Conservation (phyloP, 164 flowering plant species). For the Cinnamomum chago region DNA sequence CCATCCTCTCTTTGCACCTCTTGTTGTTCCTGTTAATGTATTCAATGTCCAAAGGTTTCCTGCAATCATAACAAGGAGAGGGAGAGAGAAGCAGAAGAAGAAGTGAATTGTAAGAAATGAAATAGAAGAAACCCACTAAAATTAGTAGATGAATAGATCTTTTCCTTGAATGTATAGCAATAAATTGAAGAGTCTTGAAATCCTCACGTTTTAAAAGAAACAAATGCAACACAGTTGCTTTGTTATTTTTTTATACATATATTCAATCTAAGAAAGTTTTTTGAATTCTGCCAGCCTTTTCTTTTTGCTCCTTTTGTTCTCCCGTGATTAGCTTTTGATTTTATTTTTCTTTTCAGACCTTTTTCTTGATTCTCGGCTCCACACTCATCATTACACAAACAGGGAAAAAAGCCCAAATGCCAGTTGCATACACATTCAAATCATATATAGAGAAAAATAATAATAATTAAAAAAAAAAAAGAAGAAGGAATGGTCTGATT, state of each 20-base stretch:
- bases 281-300: not conserved
- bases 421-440: not conserved
- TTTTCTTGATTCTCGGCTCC: not conserved
- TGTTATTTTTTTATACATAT: not conserved
- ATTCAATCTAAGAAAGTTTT: not conserved
- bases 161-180: not conserved
- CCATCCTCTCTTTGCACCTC: slow-evolving; percentile 10
- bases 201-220: not conserved
- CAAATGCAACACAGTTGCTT: not conserved
- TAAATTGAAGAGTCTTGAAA: not conserved
- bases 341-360: no score
- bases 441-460: not conserved
- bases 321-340: not conserved
- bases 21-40: slow-evolving; percentile 3
- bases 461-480: not conserved
- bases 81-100: not conserved
- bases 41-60: slow-evolving; percentile 19
- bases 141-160: not conserved
- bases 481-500: not conserved
- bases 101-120: not conserved
- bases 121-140: not conserved
- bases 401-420: not conserved
- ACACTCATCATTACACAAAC: not conserved
- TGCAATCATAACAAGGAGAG: slow-evolving; percentile 12
- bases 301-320: not conserved